These are phyloP conservation scores for Diaporthe vexans DNA, from an alignment of 2,329 filamentous ascomycete genomes.

Conservation along the genomic window DNA sequence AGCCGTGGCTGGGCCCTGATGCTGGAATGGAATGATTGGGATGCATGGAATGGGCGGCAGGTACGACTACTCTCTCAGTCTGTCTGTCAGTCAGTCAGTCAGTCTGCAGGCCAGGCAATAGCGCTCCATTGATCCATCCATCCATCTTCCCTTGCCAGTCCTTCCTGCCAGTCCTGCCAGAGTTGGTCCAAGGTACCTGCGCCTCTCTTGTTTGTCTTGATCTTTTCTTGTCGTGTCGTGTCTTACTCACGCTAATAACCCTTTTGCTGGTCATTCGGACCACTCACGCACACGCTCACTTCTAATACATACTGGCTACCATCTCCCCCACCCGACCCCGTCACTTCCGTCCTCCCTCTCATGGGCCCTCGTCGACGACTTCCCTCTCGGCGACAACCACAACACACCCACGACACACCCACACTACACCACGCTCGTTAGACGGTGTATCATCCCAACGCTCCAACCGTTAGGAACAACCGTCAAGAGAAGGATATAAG, in stretches of 20 bases:
- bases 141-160: neutral
- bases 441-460: neutral
- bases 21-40: constrained; percentile 26
- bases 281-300: neutral
- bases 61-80: neutral
- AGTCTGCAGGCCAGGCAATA: constrained; percentile 2
- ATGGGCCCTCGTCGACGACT: neutral
- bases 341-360: neutral
- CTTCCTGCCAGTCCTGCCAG: too few species aligned
- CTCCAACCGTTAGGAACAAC: neutral
- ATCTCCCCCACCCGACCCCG: neutral
- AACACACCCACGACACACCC: too few species aligned
- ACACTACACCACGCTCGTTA: constrained; percentile 28
- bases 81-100: too few species aligned
- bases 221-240: neutral
- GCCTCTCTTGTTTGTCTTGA: constrained; percentile 24
- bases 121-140: constrained; percentile 16
- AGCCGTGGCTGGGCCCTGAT: constrained; percentile 8
- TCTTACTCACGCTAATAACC: constrained; percentile 3
- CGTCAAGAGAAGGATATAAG: neutral
- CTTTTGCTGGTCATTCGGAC: neutral
- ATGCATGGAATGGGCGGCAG: constrained; percentile 15
- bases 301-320: neutral
- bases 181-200: neutral
- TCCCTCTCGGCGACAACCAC: neutral